Percentiles rank a stretch among this genome's conserved stretches.
These are phyloP conservation scores for Aspergillus intermedius DNA, from an alignment of 2,329 filamentous ascomycete genomes.

Conservation along the genomic window DNA sequence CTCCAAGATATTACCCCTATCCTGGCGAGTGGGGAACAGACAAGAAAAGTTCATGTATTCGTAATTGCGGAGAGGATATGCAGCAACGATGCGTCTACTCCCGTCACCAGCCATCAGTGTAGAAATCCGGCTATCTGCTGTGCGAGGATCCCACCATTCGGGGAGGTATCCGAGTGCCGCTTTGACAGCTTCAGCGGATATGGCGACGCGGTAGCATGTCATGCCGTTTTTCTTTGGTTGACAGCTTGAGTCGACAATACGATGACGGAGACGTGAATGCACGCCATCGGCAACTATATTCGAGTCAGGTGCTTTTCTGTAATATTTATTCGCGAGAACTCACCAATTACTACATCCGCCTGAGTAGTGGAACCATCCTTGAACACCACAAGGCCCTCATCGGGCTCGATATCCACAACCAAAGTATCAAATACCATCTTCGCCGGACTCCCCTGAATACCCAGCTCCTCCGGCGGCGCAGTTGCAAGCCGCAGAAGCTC, in stretches of 20 bases:
- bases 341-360: neutral
- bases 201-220: slow-evolving; percentile 2
- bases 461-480: neutral
- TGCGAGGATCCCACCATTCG: slow-evolving; percentile 1
- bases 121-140: neutral
- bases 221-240: slow-evolving; percentile 1
- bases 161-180: neutral
- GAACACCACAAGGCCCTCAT: neutral
- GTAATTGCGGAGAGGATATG: neutral
- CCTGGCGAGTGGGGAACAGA: neutral
- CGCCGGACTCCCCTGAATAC: neutral
- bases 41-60: slow-evolving; percentile 2
- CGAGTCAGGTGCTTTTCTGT: no score
- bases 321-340: no score
- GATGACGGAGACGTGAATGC: slow-evolving; percentile 1
- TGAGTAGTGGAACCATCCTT: neutral
- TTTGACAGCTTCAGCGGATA: neutral
- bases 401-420: neutral
- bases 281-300: slow-evolving; percentile 1
- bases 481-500: neutral
- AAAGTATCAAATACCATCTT: neutral
- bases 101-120: neutral
- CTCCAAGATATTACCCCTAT: neutral
- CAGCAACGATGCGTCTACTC: neutral
- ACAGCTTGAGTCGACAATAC: neutral